A percentile compares a stretch with the other conserved stretches of the same genome.
These are phyloP conservation scores for Colletotrichum australisinense DNA, from an alignment of 2,329 filamentous ascomycete genomes.

Conservation along the genomic window DNA sequence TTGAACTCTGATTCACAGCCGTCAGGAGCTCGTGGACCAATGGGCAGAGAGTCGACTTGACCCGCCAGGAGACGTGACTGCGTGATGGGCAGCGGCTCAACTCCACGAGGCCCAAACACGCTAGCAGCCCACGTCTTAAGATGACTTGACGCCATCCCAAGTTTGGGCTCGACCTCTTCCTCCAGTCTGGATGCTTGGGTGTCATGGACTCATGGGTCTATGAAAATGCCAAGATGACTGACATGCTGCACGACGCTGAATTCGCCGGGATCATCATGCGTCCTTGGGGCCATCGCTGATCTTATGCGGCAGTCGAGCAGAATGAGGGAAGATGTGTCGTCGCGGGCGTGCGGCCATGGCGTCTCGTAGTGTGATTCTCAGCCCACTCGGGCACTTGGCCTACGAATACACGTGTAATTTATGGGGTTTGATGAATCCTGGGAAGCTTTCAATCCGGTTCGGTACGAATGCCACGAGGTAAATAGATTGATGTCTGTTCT, in stretches of 20 bases:
- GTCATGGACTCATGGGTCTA: neutral
- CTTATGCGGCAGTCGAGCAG: neutral
- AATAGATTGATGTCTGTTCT: neutral
- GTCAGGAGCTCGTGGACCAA: slow-evolving; percentile 15
- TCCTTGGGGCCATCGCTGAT: neutral
- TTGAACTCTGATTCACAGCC: slow-evolving; percentile 24
- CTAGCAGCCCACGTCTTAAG: slow-evolving; percentile 5
- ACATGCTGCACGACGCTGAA: neutral
- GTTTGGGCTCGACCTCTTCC: neutral
- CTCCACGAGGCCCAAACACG: slow-evolving; percentile 31
- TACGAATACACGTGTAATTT: too few relatives aligned
- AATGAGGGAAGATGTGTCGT: neutral
- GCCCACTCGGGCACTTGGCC: neutral
- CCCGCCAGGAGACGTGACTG: neutral
- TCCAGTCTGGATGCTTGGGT: neutral
- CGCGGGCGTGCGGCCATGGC: neutral
- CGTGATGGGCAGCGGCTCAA: slow-evolving; percentile 10
- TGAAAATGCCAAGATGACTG: neutral
- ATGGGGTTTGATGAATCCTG: too few relatives aligned
- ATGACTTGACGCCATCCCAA: slow-evolving; percentile 28
- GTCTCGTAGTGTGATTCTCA: neutral
- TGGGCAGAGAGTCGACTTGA: neutral
- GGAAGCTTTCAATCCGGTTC: neutral
- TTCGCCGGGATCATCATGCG: neutral
- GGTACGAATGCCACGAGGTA: neutral